Conservation (phyloP, 2,329 filamentous ascomycete genomes). For the Aureobasidium pullulans region DNA sequence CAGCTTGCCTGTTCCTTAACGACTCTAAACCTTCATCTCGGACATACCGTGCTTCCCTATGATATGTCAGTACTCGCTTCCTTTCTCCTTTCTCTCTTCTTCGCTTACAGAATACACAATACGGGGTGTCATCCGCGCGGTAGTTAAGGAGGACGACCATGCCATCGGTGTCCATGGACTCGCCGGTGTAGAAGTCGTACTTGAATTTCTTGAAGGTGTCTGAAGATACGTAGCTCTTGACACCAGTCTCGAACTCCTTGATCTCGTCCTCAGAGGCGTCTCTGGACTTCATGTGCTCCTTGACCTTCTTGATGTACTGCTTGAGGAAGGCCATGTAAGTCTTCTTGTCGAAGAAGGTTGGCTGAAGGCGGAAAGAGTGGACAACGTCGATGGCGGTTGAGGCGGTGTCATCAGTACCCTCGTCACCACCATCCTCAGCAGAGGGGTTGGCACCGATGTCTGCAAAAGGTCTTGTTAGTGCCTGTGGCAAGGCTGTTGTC, state of each 20-base stretch:
- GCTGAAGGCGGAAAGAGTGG: slow-evolving; percentile 89
- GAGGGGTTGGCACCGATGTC: slow-evolving; percentile 95
- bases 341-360: slow-evolving; percentile 82
- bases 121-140: no score
- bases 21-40: slow-evolving; percentile 73
- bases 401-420: slow-evolving; percentile 61
- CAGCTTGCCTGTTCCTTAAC: not conserved
- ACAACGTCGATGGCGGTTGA: slow-evolving; percentile 87
- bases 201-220: slow-evolving; percentile 93
- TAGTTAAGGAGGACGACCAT: slow-evolving; percentile 97
- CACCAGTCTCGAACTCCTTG: slow-evolving; percentile 72
- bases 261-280: slow-evolving; percentile 58
- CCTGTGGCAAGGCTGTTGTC: not conserved
- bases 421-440: slow-evolving; percentile 74
- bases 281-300: slow-evolving; percentile 58
- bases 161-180: slow-evolving; percentile 86
- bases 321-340: slow-evolving; percentile 76
- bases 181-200: slow-evolving; percentile 67
- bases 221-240: slow-evolving; percentile 48
- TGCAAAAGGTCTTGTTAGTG: slow-evolving; percentile 28
- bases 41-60: slow-evolving; percentile 82
- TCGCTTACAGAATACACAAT: slow-evolving; percentile 59
- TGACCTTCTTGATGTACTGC: slow-evolving; percentile 94
- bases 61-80: not conserved
- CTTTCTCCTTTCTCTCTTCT: no score